phyloP scores from a whole-genome alignment of 352 stramenopile species.

The Phytophthora chlamydospora region DNA sequence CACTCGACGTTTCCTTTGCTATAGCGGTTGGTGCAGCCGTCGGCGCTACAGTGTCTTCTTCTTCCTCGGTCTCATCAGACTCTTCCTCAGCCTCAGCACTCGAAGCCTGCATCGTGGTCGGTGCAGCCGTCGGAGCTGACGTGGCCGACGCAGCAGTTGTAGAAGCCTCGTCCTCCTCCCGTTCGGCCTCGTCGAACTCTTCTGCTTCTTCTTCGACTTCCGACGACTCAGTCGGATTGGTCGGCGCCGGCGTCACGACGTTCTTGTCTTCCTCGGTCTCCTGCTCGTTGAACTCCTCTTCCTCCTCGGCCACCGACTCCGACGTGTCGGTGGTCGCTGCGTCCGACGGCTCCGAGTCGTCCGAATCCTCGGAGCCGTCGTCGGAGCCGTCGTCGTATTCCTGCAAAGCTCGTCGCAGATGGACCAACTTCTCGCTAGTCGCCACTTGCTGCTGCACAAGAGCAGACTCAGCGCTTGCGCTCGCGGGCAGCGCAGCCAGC shows the following conservation, averaged over 20 bases:
- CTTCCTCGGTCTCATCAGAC: constrained; percentile 18
- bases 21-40: neutral
- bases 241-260: neutral
- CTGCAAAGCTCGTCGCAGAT: constrained; percentile 21
- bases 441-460: constrained; percentile 6
- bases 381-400: constrained; percentile 11
- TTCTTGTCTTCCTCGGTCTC: constrained; percentile 13
- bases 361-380: constrained; percentile 2
- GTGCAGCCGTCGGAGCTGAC: neutral
- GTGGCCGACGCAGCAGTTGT: neutral
- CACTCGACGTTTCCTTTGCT: neutral
- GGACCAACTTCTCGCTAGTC: constrained; percentile 18
- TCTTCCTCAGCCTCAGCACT: constrained; percentile 4
- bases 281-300: constrained; percentile 17
- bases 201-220: constrained; percentile 19
- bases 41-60: constrained; percentile 11
- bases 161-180: constrained; percentile 13
- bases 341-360: neutral
- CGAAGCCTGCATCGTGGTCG: too few relatives aligned
- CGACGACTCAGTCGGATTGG: constrained; percentile 1
- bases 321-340: constrained; percentile 1
- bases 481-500: constrained; percentile 4
- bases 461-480: neutral
- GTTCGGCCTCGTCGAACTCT: constrained; percentile 13
- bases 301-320: constrained; percentile 7